A percentile compares a stretch with the other conserved stretches of the same genome.
These are phyloP conservation scores for Trametes coccinea DNA, from an alignment of 768 basidiomycete species.

Conservation along the genomic window DNA sequence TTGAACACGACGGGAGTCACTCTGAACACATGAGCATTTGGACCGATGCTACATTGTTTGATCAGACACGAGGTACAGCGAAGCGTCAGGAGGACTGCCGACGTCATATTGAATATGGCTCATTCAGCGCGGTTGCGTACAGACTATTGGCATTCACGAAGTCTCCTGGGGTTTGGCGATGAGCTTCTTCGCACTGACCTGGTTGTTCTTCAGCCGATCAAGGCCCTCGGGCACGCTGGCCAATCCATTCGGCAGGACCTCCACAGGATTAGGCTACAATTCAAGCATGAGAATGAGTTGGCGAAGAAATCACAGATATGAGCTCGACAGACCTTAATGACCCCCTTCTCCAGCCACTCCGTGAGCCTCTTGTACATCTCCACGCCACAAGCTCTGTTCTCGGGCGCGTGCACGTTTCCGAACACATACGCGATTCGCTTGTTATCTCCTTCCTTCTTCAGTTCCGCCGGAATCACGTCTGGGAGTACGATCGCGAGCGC, in stretches of 20 bases:
- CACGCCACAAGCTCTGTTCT: conserved; percentile 16
- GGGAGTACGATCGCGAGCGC: conserved; percentile 19
- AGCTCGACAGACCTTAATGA: conserved; percentile 23
- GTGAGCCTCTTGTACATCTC: conserved; percentile 25
- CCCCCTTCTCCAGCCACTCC: conserved; percentile 24
- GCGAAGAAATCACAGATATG: background rate
- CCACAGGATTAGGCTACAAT: conserved; percentile 42
- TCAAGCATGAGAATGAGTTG: background rate
- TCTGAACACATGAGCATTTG: too few relatives aligned
- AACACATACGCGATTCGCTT: conserved; percentile 21
- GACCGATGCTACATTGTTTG: too few relatives aligned
- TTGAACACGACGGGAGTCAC: too few relatives aligned
- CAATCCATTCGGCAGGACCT: conserved; percentile 45
- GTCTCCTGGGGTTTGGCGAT: conserved; percentile 44
- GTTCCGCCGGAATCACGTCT: conserved; percentile 13
- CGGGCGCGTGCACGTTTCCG: conserved; percentile 20
- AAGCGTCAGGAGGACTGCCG: too few relatives aligned
- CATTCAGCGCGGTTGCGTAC: background rate
- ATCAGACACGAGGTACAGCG: too few relatives aligned
- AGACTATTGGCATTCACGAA: background rate
- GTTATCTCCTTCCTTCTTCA: conserved; percentile 3
- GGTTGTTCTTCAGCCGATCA: conserved; percentile 35
- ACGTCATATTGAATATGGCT: background rate
- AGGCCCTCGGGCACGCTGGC: conserved; percentile 40
- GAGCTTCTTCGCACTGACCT: conserved; percentile 47